A percentile compares a stretch with the other conserved stretches of the same genome.
These are phyloP conservation scores for Luffa acutangula DNA, from an alignment of 306 rosid genomes.

Conservation along the genomic window DNA sequence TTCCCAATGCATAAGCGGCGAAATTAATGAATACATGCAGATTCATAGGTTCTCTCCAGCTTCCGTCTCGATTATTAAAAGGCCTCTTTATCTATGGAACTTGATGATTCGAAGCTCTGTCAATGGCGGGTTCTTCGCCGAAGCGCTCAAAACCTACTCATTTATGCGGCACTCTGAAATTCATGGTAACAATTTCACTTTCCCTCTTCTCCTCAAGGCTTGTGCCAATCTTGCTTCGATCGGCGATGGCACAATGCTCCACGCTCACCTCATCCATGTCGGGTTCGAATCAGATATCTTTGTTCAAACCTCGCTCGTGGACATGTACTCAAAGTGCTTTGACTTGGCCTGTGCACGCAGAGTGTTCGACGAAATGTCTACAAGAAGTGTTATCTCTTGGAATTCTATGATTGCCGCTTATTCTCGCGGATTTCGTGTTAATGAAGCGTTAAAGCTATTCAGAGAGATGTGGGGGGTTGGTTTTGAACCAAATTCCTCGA, in stretches of 20 bases:
- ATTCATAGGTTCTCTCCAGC: constrained; percentile 12
- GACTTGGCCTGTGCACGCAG: constrained; percentile 10
- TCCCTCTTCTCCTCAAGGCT: constrained; percentile 16
- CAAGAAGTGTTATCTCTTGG: constrained; percentile 13
- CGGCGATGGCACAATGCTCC: constrained; percentile 28
- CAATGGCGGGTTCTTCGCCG: constrained; percentile 25
- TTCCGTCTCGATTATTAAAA: constrained; percentile 12
- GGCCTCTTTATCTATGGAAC: constrained; percentile 40
- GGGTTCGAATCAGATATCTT: constrained; percentile 32
- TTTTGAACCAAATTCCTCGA: not conserved
- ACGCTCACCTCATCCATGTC: constrained; percentile 25
- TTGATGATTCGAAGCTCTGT: constrained; percentile 37
- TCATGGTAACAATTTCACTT: constrained; percentile 40
- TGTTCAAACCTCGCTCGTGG: constrained; percentile 36
- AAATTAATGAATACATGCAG: not conserved
- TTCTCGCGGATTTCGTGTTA: not conserved
- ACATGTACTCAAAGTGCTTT: constrained; percentile 34
- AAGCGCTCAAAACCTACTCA: constrained; percentile 27
- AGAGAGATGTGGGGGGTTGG: constrained; percentile 1
- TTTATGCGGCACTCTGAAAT: constrained; percentile 29
- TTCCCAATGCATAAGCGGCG: not conserved
- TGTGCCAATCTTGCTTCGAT: constrained; percentile 37
- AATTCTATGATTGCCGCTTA: constrained; percentile 11
- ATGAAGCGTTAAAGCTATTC: constrained; percentile 6
- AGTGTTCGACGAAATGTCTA: constrained; percentile 10